Evolutionary conservation across 108 stramenopile species (phyloP), one percentile per base, ranked within the genome.

Genomic region (Nitzschia inconspicua): DNA sequence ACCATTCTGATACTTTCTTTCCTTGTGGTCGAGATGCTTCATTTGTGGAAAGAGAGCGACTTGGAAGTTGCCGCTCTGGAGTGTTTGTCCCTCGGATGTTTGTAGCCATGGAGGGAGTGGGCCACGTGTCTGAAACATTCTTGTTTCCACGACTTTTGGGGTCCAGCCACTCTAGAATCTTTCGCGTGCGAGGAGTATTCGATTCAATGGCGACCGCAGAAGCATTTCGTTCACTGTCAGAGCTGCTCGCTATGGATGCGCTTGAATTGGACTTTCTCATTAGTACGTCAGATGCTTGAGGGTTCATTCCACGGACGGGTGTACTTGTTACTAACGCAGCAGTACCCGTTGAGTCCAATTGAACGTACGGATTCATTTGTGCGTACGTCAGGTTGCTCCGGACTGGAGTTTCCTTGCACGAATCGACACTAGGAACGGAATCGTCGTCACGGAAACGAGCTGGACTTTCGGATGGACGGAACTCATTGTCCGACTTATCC

Each of bases 101-200:
- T 3, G 16, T 32, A 36, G 29, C 34, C 29, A 36, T 20, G 53
- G 16, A 37, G 5, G 53, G 30, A 18, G 34, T 10, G 13, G 53
- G 34, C 18, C 28, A 36, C 9, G n/a, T 32, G n/a, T 54, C 24
- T 22, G 53, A 54, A 36, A 35, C 14, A 13, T 36, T 32, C n/a
- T n/a, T n/a, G n/a, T n/a, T n/a, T n/a, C n/a, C n/a, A n/a, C n/a
- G n/a, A n/a, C n/a, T n/a, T n/a, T n/a, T n/a, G 34, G 53, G 53
- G 29, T 23, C 53, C 14, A 54, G n/a, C 53, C 53, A 54, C 37
- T 54, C 53, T 8, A 18, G 16, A 18, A 46, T 20, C 22, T 20
- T 16, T 46, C 44, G 16, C 16, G 19, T 46, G 11, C 28, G 11
- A 23, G 53, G 53, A 36, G 30, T 32, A 54, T 32, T 54, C 37